Base-by-base conservation (phyloP, 805 yeast species). In the Starmera amethionina region DNA sequence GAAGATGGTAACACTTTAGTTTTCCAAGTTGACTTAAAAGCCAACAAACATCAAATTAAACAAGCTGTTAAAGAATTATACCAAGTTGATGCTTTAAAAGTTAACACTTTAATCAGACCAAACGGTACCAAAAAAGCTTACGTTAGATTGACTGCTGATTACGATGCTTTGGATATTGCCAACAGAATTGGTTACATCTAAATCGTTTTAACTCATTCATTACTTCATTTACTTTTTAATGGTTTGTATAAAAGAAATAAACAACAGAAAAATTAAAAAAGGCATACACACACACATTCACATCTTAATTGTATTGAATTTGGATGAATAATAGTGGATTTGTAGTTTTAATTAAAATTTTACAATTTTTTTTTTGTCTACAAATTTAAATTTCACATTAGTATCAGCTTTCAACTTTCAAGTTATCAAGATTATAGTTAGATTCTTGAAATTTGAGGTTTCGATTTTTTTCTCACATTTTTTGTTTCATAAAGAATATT, bases 121-220 rank as follows among this genome's bases (percentile, higher is more conserved):
- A 89, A 93, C 73, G 98, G 98, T 73, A 84, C 97, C 77, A 93
- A 93, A 87, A 93, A 93, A 82, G 98, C 98, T 68, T 93, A 83
- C 81, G 90, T 93, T 68, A 87, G 95, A 79, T 84, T 93, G 70
- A 87, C 97, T 66, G 90, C 96, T 69, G 98, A 93, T 74, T 84
- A 81, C 79, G 98, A 93, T 76, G 97, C 97, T 72, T 84, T 93
- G 69, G 98, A 93, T 72, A 88, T 93, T 72, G 98, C 98, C 70
- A 89, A 89, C 95, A 87, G 93, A 77, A 93, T 90, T 68, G 98
- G 98, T 76, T 89, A 88, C 94, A 82, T 90, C 72, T 90, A 79
- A 84, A 61, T 55, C 44, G 46, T 22, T 22, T 22, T 7, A 22
- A 41, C 27, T 45, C 39, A 42, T 41, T 41, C 39, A 39, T 42